phyloP scores from a whole-genome alignment of 1,284 basidiomycete genomes.

The Leccinum ponderosum region DNA sequence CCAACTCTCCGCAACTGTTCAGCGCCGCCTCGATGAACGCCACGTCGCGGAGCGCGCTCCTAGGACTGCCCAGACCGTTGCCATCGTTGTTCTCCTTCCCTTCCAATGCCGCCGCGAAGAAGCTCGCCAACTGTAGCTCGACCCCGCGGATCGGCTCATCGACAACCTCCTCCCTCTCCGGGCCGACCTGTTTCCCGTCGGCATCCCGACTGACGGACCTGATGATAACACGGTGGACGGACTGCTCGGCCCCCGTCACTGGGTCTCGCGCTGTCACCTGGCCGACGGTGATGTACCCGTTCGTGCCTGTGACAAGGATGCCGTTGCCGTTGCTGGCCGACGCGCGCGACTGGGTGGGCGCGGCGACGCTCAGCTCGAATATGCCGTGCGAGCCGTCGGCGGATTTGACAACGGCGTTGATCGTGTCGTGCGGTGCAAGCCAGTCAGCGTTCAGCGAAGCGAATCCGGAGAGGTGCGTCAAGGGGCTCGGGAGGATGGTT shows the following conservation, averaged over 20 bases:
- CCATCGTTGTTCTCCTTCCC: conserved; percentile 39
- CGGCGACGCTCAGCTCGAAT: conserved; percentile 56
- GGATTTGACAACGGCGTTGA: conserved; percentile 54
- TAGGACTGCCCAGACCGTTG: conserved; percentile 50
- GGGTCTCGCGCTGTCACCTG: conserved; percentile 31
- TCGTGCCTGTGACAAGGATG: conserved; percentile 57
- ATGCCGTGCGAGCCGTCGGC: conserved; percentile 58
- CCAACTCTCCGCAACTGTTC: conserved; percentile 61
- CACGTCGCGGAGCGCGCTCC: conserved; percentile 67
- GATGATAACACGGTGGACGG: conserved; percentile 40
- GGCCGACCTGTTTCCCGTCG: conserved; percentile 40
- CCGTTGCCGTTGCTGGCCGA: conserved; percentile 22
- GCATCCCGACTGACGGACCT: conserved; percentile 43
- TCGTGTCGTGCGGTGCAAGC: conserved; percentile 76
- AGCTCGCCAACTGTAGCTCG: conserved; percentile 57
- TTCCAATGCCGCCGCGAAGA: conserved; percentile 50
- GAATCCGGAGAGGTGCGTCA: conserved; percentile 60
- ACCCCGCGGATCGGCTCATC: conserved; percentile 55
- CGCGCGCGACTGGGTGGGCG: conserved; percentile 48
- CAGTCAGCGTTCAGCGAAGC: conserved; percentile 69
- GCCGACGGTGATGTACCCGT: conserved; percentile 58
- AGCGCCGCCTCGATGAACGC: conserved; percentile 78
- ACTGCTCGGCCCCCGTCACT: conserved; percentile 11
- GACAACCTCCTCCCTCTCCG: conserved; percentile 51
- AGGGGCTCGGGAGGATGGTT: conserved; percentile 53